A percentile compares a stretch with the other conserved stretches of the same genome.
These are phyloP conservation scores for Camelina sativa DNA, from an alignment of 345 rosid genomes.

Conservation along the genomic window DNA sequence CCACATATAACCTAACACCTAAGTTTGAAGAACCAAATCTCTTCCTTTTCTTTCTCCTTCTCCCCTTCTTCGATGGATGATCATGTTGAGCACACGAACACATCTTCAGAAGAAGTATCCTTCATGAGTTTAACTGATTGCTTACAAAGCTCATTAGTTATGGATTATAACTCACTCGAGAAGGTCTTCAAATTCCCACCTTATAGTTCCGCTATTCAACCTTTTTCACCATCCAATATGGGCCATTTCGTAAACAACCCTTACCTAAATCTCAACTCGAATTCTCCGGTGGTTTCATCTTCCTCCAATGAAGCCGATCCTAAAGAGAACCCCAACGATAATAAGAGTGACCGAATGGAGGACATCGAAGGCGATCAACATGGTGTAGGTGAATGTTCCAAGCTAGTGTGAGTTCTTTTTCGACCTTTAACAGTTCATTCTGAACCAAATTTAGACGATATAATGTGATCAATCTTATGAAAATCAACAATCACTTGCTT, in stretches of 20 bases:
- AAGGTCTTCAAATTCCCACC: constrained; percentile 29
- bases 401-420: constrained; percentile 49
- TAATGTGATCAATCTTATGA: background rate
- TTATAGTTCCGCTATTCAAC: constrained; percentile 23
- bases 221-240: constrained; percentile 24
- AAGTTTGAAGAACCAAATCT: constrained; percentile 14
- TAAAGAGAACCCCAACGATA: constrained; percentile 49
- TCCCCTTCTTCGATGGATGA: constrained; percentile 27
- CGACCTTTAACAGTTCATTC: background rate
- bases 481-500: background rate
- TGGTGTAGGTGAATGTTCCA: constrained; percentile 53
- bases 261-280: constrained; percentile 34
- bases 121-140: constrained; percentile 38
- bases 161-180: constrained; percentile 40
- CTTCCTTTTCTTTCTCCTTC: constrained; percentile 9
- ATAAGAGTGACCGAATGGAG: constrained; percentile 41
- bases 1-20: constrained; percentile 41
- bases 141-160: constrained; percentile 38
- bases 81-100: constrained; percentile 28
- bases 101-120: constrained; percentile 28
- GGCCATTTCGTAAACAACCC: constrained; percentile 21
- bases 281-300: constrained; percentile 60
- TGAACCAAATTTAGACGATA: background rate
- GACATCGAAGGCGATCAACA: constrained; percentile 46
- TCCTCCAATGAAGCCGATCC: constrained; percentile 61